Evolutionary conservation across 2,329 filamentous ascomycete genomes (phyloP).

Genomic region (Paradendryphiella salina): DNA sequence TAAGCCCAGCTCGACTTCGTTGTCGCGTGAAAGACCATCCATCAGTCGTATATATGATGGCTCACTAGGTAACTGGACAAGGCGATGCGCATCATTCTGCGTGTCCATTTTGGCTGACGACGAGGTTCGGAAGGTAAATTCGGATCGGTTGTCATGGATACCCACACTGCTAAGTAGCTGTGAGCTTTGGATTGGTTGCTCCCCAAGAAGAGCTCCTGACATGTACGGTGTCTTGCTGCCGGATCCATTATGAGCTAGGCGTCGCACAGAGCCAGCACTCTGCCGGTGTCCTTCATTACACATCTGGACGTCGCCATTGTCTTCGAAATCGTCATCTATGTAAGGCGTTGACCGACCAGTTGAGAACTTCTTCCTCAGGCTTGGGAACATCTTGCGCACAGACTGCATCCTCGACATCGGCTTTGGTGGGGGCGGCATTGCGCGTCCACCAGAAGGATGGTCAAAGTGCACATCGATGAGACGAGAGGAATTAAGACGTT

Average conservation of each 20-base stretch:
- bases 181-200: constrained; percentile 6
- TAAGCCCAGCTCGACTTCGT: constrained; percentile 29
- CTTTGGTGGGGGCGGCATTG: constrained; percentile 48
- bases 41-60: constrained; percentile 40
- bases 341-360: constrained; percentile 11
- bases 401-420: constrained; percentile 34
- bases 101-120: constrained; percentile 19
- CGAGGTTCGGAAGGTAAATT: constrained; percentile 27
- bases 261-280: not conserved
- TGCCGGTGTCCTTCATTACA: constrained; percentile 20
- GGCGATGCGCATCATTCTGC: not conserved
- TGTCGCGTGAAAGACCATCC: constrained; percentile 33
- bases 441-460: constrained; percentile 32
- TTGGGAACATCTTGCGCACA: constrained; percentile 31
- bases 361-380: constrained; percentile 29
- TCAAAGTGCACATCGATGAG: constrained; percentile 23
- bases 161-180: constrained; percentile 7
- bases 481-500: constrained; percentile 38
- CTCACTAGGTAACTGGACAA: constrained; percentile 22
- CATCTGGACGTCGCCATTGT: constrained; percentile 15
- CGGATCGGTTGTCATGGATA: constrained; percentile 7
- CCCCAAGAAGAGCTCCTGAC: constrained; percentile 32
- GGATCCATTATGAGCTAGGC: constrained; percentile 1
- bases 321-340: not conserved
- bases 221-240: constrained; percentile 24